Evolutionary conservation across 257 asterid genomes (phyloP), one percentile per base, ranked within the genome.

Genomic region (Solanum lycopersicoides): DNA sequence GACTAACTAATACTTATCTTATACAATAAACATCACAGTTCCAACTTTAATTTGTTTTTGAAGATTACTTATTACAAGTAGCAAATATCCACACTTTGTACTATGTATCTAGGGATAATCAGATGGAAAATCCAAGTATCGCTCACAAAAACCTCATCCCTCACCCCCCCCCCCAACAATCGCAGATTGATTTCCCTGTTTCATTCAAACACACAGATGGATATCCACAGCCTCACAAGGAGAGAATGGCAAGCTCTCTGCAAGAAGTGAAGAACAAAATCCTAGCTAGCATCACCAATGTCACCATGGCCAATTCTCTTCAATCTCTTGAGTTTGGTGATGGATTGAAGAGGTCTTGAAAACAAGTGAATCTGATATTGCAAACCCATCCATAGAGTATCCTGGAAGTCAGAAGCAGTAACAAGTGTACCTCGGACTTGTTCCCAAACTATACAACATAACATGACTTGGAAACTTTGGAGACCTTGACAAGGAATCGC

Each of bases 191-290:
- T 69, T 59, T 63, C 83, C 76, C 82, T 21, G 71, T 41, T 20
- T 83, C 65, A 84, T 73, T 84, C 45, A 42, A 85, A 15, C 60
- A 39, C 45, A 82, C 88, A 60, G 83, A 95, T 94, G 98, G 98
- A 94, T 82, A 92, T 93, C 91, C 87, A 93, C 77, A 86, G 65
- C 28, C 94, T 96, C 60, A 5, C 93, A 4, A 92, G 99, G 93
- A 95, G 93, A 91, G 93, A 95, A 73, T 92, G 95, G 90, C 98
- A 95, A 88, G 83, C 91, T 21, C 93, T 95, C 25, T 95, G 97
- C 95, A 93, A 93, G 95, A 93, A 82, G 93, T 37, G 39, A 37
- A 53, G 63, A 93, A 94, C 89, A 91, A 92, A 83, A 93, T 95
- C 88, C 94, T 95, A 1, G 98, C 98, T 25, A 95, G 94, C 88